Evolutionary conservation across 2,329 filamentous ascomycete species (phyloP), one percentile per base, ranked within the genome.

Genomic region (Sphaerulina vaccinii): DNA sequence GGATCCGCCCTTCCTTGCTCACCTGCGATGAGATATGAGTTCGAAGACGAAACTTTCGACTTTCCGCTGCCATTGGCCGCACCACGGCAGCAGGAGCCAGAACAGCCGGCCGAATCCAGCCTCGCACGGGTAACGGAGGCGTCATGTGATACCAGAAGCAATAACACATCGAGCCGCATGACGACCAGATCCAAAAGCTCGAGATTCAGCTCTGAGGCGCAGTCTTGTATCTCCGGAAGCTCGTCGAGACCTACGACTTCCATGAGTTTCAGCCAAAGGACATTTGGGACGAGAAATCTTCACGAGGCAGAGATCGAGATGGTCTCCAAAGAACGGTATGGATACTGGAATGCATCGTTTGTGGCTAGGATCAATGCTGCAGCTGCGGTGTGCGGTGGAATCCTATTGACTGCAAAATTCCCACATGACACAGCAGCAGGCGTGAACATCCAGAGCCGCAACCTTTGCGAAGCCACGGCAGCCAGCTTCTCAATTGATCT

Each of bases 321-420:
- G 56, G 48, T 41, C 24, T 38, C 52, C 8, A 18, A 52, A 46
- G 44, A 54, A 24, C 52, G 54, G 15, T 50, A 49, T 35, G 56
- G 56, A 24, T 58, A 58, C 27, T 56, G 53, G 53, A 48, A 49
- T 18, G 46, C 50, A 11, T 52, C 56, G 7, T 55, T 56, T 21
- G 41, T 43, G 37, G 24, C 15, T 21, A 29, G 40, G 16, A 21
- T 56, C 4, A 51, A 53, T 22, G 22, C 49, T 9, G 48, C 44
- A 3, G 52, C 53, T 8, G 56, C 53, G 7, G 22, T 58, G 9
- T 58, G 56, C 23, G 56, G 56, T 6, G 33, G 41, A 16, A 36
- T 51, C 29, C 44, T 58, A 9, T 33, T 56, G 29, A 46, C 48
- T 7, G 41, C 51, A 5, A 40, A 47, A 37, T 23, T 58, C 7